A percentile compares a stretch with the other conserved stretches of the same genome.
phyloP scores from a whole-genome alignment of 2,329 filamentous ascomycete genomes.

The Fusarium equiseti region DNA sequence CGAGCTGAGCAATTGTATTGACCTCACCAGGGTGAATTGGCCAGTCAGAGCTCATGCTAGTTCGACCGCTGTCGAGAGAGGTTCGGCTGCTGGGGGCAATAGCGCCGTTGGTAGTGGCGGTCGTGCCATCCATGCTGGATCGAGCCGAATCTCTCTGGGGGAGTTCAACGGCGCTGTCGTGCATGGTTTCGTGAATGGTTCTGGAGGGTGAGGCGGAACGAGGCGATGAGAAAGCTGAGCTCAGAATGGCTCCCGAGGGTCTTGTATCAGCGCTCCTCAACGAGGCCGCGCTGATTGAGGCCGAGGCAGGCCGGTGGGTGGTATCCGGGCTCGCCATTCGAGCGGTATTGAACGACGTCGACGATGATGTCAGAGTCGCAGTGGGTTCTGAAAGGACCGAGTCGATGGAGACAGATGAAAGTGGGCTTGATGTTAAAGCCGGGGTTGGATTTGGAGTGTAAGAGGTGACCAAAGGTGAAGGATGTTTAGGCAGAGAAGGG shows the following conservation, averaged over 20 bases:
- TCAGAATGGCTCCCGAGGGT: constrained; percentile 22
- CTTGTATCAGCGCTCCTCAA: constrained; percentile 21
- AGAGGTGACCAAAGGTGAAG: constrained; percentile 24
- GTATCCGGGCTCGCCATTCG: constrained; percentile 31
- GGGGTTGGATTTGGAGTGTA: not conserved
- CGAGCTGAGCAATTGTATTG: constrained; percentile 55
- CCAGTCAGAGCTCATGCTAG: constrained; percentile 54
- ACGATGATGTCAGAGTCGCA: constrained; percentile 35
- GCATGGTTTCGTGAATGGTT: constrained; percentile 43
- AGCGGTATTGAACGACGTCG: constrained; percentile 14
- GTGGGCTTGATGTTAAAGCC: constrained; percentile 14
- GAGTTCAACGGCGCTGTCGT: constrained; percentile 52
- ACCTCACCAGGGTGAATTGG: constrained; percentile 56
- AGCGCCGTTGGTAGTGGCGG: constrained; percentile 22
- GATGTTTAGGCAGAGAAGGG: constrained; percentile 20
- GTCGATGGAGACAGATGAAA: constrained; percentile 36
- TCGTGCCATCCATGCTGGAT: constrained; percentile 48
- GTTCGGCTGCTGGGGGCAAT: constrained; percentile 42
- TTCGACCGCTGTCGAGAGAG: constrained; percentile 55
- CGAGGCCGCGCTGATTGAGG: constrained; percentile 8
- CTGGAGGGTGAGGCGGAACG: constrained; percentile 17
- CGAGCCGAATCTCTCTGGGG: constrained; percentile 44
- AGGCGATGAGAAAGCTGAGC: constrained; percentile 26
- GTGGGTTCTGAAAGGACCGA: constrained; percentile 38
- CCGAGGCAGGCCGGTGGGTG: constrained; percentile 21